phyloP scores from a whole-genome alignment of 2,329 filamentous ascomycete species.

The Botryotinia convoluta region DNA sequence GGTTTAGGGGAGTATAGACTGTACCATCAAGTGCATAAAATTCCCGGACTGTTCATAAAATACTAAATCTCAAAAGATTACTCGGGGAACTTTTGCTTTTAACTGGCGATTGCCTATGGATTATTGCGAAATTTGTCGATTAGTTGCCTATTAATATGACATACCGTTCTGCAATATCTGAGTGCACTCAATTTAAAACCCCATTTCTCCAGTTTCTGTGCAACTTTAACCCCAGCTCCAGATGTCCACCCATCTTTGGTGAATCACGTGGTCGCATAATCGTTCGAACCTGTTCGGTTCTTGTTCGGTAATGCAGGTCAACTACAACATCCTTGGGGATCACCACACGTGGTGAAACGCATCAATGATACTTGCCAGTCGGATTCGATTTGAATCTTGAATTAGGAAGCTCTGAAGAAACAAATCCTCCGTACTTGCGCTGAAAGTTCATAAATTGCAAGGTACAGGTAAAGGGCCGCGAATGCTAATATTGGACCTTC shows the following conservation, averaged over 20 bases:
- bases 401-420: background rate
- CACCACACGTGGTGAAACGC: conserved; percentile 5
- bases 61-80: conserved; percentile 30
- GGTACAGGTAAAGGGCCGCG: background rate
- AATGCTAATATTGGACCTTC: background rate
- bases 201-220: background rate
- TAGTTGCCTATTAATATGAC: background rate
- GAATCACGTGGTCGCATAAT: conserved; percentile 5
- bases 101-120: background rate
- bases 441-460: background rate
- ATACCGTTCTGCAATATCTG: background rate
- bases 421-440: background rate
- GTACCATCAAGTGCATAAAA: conserved; percentile 30
- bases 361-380: conserved; percentile 14
- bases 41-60: conserved; percentile 16
- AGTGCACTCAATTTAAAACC: background rate
- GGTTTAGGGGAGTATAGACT: conserved; percentile 33
- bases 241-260: background rate
- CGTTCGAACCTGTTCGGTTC: background rate
- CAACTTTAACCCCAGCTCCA: background rate
- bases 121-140: background rate
- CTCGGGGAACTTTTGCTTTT: background rate
- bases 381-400: background rate
- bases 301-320: conserved; percentile 3
- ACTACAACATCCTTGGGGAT: conserved; percentile 1